Evolutionary conservation across 164 flowering plant species (phyloP), one percentile per base, ranked within the genome.

Genomic region (Berberis thunbergii): DNA sequence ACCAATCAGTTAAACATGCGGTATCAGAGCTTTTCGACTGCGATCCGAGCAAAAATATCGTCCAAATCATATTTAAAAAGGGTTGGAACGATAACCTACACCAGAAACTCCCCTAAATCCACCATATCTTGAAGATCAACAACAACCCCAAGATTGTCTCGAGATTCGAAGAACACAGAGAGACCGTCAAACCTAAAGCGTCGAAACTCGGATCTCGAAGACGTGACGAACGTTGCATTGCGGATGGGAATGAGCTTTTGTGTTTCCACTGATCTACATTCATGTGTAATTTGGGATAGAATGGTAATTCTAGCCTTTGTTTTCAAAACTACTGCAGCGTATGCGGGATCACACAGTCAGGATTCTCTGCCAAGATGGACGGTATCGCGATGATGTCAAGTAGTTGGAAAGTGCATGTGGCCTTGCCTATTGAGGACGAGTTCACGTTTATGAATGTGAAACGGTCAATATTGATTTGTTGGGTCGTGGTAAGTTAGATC

Each of bases 401-500:
- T 45, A 81, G 94, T 71, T 73, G 79, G 77, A 76, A 77, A 64
- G 97, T 90, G 7, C 97, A 87, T 84, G 75, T 58, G 80, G 68
- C 88, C 56, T 52, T 90, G 7, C 90, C 97, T 1, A 87, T 88
- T 10, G 92, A 89, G 73, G 75, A 80, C 64, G 98, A 92, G 73
- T 92, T 92, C 77, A 60, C 66, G 62, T 92, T 86, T 81, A 84
- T 91, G 95, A 77, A 84, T 66, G 83, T 86, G 77, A 89, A 79
- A 73, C 73, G 95, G 4, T 96, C 91, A 4, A 80, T 88, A 85
- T 75, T 92, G 64, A 82, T 92, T 4, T 92, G 97, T 73, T 77
- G 98, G 62, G 98, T 92, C 2, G 70, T 92, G 40, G 98, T 97
- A 55, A 96, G 98, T 40, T 80, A 96, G 70, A 77, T 89, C 68